phyloP scores from a whole-genome alignment of 2,329 filamentous ascomycete genomes.

The Triangularia setosa region DNA sequence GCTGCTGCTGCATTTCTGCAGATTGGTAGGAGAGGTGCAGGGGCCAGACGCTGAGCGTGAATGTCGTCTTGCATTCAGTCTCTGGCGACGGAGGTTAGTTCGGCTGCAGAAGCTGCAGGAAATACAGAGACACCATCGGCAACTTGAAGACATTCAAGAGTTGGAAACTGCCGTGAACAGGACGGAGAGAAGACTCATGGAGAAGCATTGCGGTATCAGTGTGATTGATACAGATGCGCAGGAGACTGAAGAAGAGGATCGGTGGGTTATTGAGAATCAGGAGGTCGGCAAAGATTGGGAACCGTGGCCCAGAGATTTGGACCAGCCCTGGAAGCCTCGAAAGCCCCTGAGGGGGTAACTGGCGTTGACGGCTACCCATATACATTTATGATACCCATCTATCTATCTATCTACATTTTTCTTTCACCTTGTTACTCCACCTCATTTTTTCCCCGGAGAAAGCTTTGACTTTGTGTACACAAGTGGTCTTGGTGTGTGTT shows the following conservation, averaged over 20 bases:
- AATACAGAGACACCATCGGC: neutral
- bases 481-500: neutral
- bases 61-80: slow-evolving; percentile 22
- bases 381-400: neutral
- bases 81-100: neutral
- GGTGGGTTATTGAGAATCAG: neutral
- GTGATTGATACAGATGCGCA: neutral
- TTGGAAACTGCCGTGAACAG: neutral
- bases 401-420: neutral
- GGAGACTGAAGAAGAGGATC: neutral
- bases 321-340: neutral
- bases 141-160: neutral
- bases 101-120: neutral
- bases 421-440: neutral
- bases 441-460: neutral
- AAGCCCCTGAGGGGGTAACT: neutral
- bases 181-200: neutral
- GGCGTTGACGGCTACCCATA: neutral
- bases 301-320: neutral
- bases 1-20: slow-evolving; percentile 36
- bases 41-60: slow-evolving; percentile 22
- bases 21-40: slow-evolving; percentile 29
- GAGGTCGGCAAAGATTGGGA: neutral
- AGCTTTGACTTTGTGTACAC: neutral
- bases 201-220: neutral